Evolutionary conservation across 345 rosid species (phyloP), one percentile per base, ranked within the genome.

Genomic region (Limnanthes douglasii): DNA sequence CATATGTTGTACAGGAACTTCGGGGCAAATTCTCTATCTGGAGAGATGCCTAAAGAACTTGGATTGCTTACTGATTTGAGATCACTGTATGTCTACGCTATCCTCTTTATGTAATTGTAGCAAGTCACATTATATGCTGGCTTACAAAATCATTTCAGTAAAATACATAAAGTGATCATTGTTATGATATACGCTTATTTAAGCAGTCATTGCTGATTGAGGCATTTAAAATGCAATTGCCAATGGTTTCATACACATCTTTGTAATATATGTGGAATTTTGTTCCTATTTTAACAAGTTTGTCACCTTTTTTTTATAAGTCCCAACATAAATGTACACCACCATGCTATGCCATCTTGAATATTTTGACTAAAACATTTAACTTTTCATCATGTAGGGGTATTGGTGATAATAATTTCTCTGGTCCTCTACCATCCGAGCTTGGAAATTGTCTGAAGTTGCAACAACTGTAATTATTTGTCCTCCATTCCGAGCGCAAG

Each of bases 41-140:
- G 84, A 35, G 73, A 75, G 48, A 45, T 81, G 29, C 94, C 86
- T 6, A 60, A 45, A 45, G 86, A 76, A 57, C 55, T 81, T 33
- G 86, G 93, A 23, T 21, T 45, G 51, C 86, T 76, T 44, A 51
- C 70, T 3, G 72, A 68, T 30, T 48, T 76, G 34, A 34, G 31
- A 30, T 18, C 5, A 12, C 27, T 81, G 93, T 76, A 70, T 65
- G 79, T 53, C 31, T 26, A 15, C 11, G 5, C 4, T 49, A n/a
- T 33, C 11, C 30, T 30, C 25, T 48, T 49, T 25, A 11, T 5
- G n/a, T n/a, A n/a, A n/a, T n/a, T n/a, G n/a, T n/a, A n/a, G n/a
- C n/a, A n/a, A n/a, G n/a, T n/a, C n/a, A n/a, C n/a, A n/a, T n/a
- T n/a, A n/a, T n/a, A n/a, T n/a, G n/a, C n/a, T n/a, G n/a, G n/a